A percentile compares a stretch with the other conserved stretches of the same genome.
Evolutionary conservation across 1,284 basidiomycete genomes (phyloP).

Genomic region (Sanghuangporus baumii): DNA sequence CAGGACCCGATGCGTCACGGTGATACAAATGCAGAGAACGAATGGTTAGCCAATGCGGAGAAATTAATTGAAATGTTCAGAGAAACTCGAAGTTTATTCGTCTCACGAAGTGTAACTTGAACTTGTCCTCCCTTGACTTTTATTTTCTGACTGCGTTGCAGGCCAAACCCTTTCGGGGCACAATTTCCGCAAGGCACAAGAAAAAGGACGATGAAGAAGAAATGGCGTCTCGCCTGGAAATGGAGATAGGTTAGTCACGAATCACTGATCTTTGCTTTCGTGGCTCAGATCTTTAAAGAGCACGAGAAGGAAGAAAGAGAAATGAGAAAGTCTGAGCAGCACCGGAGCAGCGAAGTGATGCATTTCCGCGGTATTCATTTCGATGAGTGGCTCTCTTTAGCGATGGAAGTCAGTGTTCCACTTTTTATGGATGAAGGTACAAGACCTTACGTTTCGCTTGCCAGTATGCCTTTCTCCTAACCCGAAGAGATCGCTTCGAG

Average conservation of each 20-base stretch:
- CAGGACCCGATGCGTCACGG: conserved; percentile 36
- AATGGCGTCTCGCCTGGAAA: conserved; percentile 31
- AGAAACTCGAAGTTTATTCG: conserved; percentile 79
- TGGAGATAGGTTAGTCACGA: conserved; percentile 8
- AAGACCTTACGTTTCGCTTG: background rate
- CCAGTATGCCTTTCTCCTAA: conserved; percentile 83
- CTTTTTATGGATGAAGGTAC: background rate
- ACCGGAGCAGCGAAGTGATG: conserved; percentile 34
- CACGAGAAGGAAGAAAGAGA: conserved; percentile 33
- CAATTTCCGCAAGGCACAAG: background rate
- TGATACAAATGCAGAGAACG: conserved; percentile 40
- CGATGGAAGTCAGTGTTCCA: conserved; percentile 65
- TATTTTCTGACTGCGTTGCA: conserved; percentile 19
- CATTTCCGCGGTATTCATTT: conserved; percentile 81
- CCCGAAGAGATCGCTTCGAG: conserved; percentile 58
- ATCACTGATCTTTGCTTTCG: background rate
- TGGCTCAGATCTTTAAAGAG: conserved; percentile 16
- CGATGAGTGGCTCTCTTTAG: conserved; percentile 80
- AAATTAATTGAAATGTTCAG: conserved; percentile 86
- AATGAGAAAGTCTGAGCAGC: conserved; percentile 22
- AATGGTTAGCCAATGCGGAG: conserved; percentile 83
- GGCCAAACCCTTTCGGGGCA: conserved; percentile 20
- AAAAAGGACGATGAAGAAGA: conserved; percentile 38
- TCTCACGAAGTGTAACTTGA: conserved; percentile 23
- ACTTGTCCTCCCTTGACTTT: background rate